Percentiles rank a stretch among this genome's conserved stretches.
Evolutionary conservation across 306 rosid species (phyloP).

Genomic region (Pyrus betulifolia): DNA sequence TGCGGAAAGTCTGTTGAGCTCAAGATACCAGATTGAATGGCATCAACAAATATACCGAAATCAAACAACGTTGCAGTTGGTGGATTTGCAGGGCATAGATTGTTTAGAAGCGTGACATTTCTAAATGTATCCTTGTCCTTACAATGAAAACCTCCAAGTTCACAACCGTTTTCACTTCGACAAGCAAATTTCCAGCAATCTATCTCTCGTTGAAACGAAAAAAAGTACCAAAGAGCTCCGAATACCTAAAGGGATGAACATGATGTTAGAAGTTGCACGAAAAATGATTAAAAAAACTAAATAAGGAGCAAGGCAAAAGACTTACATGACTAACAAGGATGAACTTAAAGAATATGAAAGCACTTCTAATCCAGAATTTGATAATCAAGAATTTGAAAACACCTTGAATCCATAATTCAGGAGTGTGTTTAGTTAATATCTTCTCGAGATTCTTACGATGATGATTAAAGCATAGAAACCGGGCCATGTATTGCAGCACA

Average conservation of each 20-base stretch:
- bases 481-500: no score
- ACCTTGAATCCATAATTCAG: no score
- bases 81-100: background rate
- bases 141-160: background rate
- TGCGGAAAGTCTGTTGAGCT: constrained; percentile 3
- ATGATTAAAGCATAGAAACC: no score
- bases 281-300: no score
- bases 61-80: background rate
- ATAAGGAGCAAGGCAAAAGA: no score
- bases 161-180: background rate
- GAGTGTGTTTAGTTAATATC: no score
- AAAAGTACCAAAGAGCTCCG: constrained; percentile 25
- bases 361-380: no score
- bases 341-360: no score
- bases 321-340: no score
- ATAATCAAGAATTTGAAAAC: no score
- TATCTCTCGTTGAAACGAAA: constrained; percentile 3
- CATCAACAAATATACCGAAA: constrained; percentile 24
- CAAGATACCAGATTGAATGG: constrained; percentile 9
- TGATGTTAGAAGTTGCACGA: no score
- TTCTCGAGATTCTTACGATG: no score
- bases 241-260: background rate
- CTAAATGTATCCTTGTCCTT: background rate
- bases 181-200: constrained; percentile 7
- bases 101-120: background rate